phyloP scores from a whole-genome alignment of 2,329 filamentous ascomycete genomes.

The Sordariomycetes sp. region DNA sequence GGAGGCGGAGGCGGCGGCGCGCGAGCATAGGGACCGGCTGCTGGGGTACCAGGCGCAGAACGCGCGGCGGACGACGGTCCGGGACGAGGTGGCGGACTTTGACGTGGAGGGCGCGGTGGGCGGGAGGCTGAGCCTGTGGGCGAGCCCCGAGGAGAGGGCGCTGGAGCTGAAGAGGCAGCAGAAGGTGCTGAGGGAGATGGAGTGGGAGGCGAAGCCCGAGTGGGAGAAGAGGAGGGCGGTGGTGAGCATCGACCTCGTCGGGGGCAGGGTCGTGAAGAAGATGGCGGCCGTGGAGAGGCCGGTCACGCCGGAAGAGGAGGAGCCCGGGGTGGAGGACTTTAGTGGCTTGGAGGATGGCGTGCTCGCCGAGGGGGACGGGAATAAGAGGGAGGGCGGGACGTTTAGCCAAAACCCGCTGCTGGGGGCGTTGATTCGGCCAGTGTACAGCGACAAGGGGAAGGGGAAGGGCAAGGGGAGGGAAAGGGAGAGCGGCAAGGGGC shows the following conservation, averaged over 20 bases:
- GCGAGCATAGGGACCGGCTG: slow-evolving; percentile 70
- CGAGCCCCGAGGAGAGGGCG: slow-evolving; percentile 71
- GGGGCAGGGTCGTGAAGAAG: slow-evolving; percentile 63
- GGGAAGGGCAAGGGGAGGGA: slow-evolving; percentile 40
- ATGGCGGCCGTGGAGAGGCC: slow-evolving; percentile 55
- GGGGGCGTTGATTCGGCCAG: slow-evolving; percentile 53
- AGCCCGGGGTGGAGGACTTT: slow-evolving; percentile 15
- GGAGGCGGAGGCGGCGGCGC: slow-evolving; percentile 57
- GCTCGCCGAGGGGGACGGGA: slow-evolving; percentile 22
- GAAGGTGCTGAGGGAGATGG: slow-evolving; percentile 71
- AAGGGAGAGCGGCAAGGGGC: slow-evolving; percentile 19
- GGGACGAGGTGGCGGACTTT: slow-evolving; percentile 68
- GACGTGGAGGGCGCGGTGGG: slow-evolving; percentile 35
- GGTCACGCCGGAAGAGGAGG: slow-evolving; percentile 36
- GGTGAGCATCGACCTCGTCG: slow-evolving; percentile 72
- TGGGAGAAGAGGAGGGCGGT: slow-evolving; percentile 84
- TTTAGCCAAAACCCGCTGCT: slow-evolving; percentile 62
- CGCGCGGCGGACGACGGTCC: slow-evolving; percentile 69
- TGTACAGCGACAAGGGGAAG: slow-evolving; percentile 40
- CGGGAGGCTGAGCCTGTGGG: slow-evolving; percentile 59
- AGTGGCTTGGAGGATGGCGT: slow-evolving; percentile 13
- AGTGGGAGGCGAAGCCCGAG: slow-evolving; percentile 75
- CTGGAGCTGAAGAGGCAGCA: slow-evolving; percentile 78
- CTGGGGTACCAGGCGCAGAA: slow-evolving; percentile 80
- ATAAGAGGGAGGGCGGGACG: slow-evolving; percentile 32